Evolutionary conservation across 768 basidiomycete species (phyloP).

Genomic region (Lentinula guzmanii): DNA sequence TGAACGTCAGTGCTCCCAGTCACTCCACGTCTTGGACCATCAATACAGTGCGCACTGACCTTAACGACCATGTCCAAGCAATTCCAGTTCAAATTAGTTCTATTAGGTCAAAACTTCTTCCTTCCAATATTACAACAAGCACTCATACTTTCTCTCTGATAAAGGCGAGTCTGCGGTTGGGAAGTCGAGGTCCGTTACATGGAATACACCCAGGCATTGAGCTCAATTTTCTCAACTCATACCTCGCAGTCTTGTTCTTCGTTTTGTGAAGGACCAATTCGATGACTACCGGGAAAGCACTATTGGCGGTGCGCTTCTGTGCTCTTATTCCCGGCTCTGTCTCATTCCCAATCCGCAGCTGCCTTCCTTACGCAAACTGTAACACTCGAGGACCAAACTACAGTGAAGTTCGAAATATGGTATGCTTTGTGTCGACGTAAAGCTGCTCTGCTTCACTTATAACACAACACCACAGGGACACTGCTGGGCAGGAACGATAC

Average conservation of each 20-base stretch:
- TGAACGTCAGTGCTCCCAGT: neutral
- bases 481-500: constrained; percentile 93
- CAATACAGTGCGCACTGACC: neutral
- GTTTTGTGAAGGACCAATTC: constrained; percentile 96
- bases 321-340: constrained; percentile 8
- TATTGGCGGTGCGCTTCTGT: constrained; percentile 60
- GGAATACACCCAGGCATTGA: neutral
- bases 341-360: constrained; percentile 40
- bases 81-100: constrained; percentile 93
- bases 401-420: constrained; percentile 99
- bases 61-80: constrained; percentile 76
- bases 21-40: neutral
- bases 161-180: constrained; percentile 96
- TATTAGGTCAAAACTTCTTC: constrained; percentile 61
- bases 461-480: constrained; percentile 58
- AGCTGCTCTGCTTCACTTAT: constrained; percentile 8
- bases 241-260: constrained; percentile 72
- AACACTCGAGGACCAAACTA: constrained; percentile 79
- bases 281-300: constrained; percentile 95
- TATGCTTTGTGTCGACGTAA: constrained; percentile 24
- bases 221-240: neutral
- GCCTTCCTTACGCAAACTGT: constrained; percentile 99
- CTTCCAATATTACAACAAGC: neutral
- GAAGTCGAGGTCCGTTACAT: constrained; percentile 70
- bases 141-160: neutral